Base-by-base conservation (phyloP, 345 rosid genomes). In the Citrus sinensis region DNA sequence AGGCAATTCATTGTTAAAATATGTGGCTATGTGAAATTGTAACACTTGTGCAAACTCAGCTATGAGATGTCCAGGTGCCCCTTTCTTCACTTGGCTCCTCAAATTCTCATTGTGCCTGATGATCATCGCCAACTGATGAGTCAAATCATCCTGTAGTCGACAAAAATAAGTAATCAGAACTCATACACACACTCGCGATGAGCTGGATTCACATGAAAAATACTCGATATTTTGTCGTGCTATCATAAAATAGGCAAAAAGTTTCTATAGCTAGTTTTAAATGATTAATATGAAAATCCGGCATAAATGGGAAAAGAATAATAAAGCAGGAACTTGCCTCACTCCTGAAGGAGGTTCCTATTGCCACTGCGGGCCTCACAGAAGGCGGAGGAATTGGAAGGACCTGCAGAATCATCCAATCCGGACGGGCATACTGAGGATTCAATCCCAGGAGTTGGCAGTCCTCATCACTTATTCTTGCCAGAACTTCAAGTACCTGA, bases 341-440 rank as follows among this genome's bases (percentile, higher is more conserved):
- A 85, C 98, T 93, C 86, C 98, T 85, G 65, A 92, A 89, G 60
- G 98, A 90, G 74, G 24, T 24, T 24, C 24, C 24, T 24, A 24
- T 0, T 24, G 24, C 24, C 24, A 24, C 24, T 24, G 24, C 0
- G 29, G 99, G 99, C 81, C 99, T 94, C 70, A 95, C 97, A 70
- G 94, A 97, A 76, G 98, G 99, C 74, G 99, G 99, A 56, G 97
- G 97, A 74, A 95, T 91, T 70, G 98, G 99, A 79, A 94, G 98
- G 75, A 92, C 99, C 87, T 92, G 92, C 54, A 94, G 84, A 84
- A 96, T 96, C 99, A 96, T 96, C 97, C 99, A 92, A 83, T 95
- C 97, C 35, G 97, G 98, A 76, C 98, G 98, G 56, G 99, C 98
- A 87, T 89, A 94, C 85, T 92, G 91, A 22, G 99, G 99, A 80